Conservation (phyloP, 805 yeast genomes). For the Kluyveromyces siamensis region DNA sequence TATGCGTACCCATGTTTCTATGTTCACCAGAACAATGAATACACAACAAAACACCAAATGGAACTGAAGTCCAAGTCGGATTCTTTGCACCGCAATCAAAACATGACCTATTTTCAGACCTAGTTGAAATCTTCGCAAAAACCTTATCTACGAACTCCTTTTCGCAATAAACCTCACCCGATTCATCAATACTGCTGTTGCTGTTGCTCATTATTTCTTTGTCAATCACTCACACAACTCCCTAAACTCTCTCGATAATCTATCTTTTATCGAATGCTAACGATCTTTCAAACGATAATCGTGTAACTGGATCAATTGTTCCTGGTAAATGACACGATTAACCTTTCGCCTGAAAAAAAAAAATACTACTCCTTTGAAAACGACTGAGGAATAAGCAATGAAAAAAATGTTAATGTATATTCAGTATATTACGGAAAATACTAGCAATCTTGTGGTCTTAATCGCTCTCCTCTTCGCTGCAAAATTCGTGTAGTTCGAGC, state of each 20-base stretch:
- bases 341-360: too few species aligned
- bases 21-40: slow-evolving; percentile 93
- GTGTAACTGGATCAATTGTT: too few species aligned
- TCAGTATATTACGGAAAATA: too few species aligned
- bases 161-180: slow-evolving; percentile 38
- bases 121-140: slow-evolving; percentile 51
- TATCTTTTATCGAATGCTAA: too few species aligned
- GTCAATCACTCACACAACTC: neutral
- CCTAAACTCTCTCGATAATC: neutral
- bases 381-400: too few species aligned
- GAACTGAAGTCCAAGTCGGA: slow-evolving; percentile 98
- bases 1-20: slow-evolving; percentile 92
- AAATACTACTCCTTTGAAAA: too few species aligned
- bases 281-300: too few species aligned
- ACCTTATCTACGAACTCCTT: slow-evolving; percentile 62
- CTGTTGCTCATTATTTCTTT: neutral
- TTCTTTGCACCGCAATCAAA: slow-evolving; percentile 91
- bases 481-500: too few species aligned
- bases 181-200: slow-evolving; percentile 16
- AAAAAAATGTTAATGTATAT: too few species aligned
- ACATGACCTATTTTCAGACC: slow-evolving; percentile 73
- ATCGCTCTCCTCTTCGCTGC: too few species aligned
- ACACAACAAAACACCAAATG: slow-evolving; percentile 88
- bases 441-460: too few species aligned
- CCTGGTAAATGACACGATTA: too few species aligned